Base-by-base conservation (phyloP, 345 rosid species). In the Toxicodendron radicans region DNA sequence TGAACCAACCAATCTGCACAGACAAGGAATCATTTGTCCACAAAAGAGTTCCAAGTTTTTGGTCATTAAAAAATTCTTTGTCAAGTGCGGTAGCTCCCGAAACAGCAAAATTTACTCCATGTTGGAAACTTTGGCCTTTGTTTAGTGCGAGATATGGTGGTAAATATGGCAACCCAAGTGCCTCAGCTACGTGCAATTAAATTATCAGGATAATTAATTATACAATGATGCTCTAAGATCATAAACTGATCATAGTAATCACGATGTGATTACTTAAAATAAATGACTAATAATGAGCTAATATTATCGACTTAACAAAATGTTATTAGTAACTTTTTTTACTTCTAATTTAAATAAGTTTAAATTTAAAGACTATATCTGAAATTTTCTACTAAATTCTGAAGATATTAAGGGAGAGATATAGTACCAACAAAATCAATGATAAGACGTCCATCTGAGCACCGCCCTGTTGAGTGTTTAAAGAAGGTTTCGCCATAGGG, bases 401-500 rank as follows among this genome's bases (percentile, higher is more conserved):
- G 7, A 5, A 38, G 43, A 38, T 24, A 24, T 21, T n/a, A 4
- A 51, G 14, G n/a, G 24, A 16, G 48, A 59, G 7, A 4, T 51
- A 27, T 49, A 3, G 17, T 83, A 89, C 94, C 87, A 3, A 89
- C 85, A 73, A 88, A 92, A 85, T 92, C 97, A 62, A 92, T 74
- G 16, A 87, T 73, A n/a, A 92, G 86, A 45, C 93, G 95, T 62
- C 93, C 93, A 23, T 92, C 86, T 2, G 92, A 92, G 76, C 85
- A 87, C 63, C 95, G 85, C 10, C 93, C 93, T 0, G 93, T 89
- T 12, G 93, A 66, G 20, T 41, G 90, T 41, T 79, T 66, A 30
- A 92, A 90, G 82, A 83, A 90, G 49, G 93, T 90, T 83, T 80
- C 66, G 0, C 93, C 95, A 2, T 89, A 88, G 0, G 93, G 97